These are phyloP conservation scores for Arthrobotrys iridis DNA, from an alignment of 2,329 filamentous ascomycete genomes.

Conservation along the genomic window DNA sequence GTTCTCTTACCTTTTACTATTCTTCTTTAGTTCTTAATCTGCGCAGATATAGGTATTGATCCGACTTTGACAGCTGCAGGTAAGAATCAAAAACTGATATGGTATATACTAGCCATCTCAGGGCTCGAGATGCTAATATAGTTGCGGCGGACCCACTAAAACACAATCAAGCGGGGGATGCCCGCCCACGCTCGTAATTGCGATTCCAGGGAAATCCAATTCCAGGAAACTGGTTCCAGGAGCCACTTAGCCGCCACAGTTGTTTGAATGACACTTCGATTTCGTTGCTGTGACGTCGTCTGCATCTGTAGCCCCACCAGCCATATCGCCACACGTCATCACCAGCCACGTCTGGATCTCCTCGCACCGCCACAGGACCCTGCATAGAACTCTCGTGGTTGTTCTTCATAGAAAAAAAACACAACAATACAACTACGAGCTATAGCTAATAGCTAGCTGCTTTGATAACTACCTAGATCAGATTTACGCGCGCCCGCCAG, in stretches of 20 bases:
- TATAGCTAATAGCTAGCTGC: too few relatives aligned
- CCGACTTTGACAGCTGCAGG: slow-evolving; percentile 12
- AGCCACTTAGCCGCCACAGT: slow-evolving; percentile 14
- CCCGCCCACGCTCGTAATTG: neutral
- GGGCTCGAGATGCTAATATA: slow-evolving; percentile 15
- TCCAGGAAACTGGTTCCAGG: slow-evolving; percentile 2
- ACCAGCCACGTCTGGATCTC: neutral
- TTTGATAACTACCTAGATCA: too few relatives aligned
- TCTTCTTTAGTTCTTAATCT: neutral
- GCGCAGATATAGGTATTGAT: neutral
- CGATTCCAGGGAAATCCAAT: slow-evolving; percentile 8
- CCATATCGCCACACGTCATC: neutral
- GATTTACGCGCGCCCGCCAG: too few relatives aligned
- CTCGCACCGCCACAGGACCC: too few relatives aligned
- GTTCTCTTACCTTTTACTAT: neutral
- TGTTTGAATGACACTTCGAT: slow-evolving; percentile 18
- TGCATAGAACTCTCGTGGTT: too few relatives aligned
- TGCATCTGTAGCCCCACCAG: neutral
- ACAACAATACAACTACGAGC: too few relatives aligned
- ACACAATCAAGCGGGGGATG: neutral
- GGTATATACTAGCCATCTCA: neutral
- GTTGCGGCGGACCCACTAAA: neutral
- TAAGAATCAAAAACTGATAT: neutral
- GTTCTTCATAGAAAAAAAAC: too few relatives aligned
- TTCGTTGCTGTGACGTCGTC: slow-evolving; percentile 36